Conservation (phyloP, 345 rosid genomes). For the Populus deltoides region DNA sequence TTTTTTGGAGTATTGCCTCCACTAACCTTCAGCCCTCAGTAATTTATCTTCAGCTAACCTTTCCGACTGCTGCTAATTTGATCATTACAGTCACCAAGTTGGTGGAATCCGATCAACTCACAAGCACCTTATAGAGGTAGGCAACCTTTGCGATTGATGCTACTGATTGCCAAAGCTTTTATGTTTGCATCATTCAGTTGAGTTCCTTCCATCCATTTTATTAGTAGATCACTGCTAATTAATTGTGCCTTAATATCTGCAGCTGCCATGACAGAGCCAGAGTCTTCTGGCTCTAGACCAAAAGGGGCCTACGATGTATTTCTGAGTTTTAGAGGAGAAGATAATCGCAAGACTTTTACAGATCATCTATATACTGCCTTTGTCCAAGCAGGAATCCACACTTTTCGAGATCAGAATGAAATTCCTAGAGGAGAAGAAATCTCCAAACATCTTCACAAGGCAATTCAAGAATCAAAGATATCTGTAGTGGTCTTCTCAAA, state of each 20-base stretch:
- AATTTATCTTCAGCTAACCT: too few species aligned
- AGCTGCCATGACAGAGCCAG: neutral
- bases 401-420: neutral
- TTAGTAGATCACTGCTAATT: neutral
- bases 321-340: neutral
- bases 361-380: neutral
- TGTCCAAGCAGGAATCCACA: neutral
- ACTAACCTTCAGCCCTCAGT: too few species aligned
- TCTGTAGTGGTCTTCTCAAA: neutral
- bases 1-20: too few species aligned
- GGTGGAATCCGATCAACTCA: too few species aligned
- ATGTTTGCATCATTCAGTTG: too few species aligned
- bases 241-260: neutral
- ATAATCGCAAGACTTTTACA: neutral
- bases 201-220: too few species aligned
- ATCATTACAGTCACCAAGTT: too few species aligned
- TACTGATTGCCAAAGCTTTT: too few species aligned
- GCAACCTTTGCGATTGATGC: too few species aligned
- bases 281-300: neutral
- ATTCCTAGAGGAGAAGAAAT: neutral
- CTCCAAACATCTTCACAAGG: neutral
- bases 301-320: neutral
- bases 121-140: too few species aligned
- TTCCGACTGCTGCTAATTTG: too few species aligned
- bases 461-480: neutral